Base-by-base conservation (phyloP, 441 rosid species). In the Dalechampia spathulata region DNA sequence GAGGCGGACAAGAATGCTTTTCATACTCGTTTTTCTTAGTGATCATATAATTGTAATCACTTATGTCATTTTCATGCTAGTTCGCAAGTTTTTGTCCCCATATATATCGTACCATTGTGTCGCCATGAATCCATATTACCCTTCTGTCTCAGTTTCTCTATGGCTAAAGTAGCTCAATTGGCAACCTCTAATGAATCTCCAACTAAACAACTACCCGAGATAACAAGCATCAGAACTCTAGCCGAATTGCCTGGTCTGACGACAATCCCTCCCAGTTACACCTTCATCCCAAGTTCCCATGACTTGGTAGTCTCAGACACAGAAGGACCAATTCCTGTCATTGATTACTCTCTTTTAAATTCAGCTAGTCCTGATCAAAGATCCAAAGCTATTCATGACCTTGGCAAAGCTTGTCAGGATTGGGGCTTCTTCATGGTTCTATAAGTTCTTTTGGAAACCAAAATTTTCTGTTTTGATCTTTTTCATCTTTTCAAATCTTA, bases 341-440 rank as follows among this genome's bases (percentile, higher is more conserved):
- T n/a, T 21, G 82, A 79, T 41, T 82, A 61, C 63, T 79, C 83
- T 25, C 65, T 76, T 6, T 74, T 81, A 17, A 41, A 53, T 58
- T 75, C 79, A 13, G 47, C 14, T 28, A 14, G 8, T 38, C 77
- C 65, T 4, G 47, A 51, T 13, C 67, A 76, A 49, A 69, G 73
- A 16, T 72, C 69, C 54, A 49, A 63, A 52, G 27, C 30, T 22
- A 22, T 81, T 58, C 74, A 46, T 1, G 64, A 72, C 3, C 75
- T 82, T 7, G 75, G 72, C 50, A 64, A 64, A 54, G 87, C 85
- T 46, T 82, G 87, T 25, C 69, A 61, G 25, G 79, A 78, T 6
- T 82, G 82, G 84, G 87, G 84, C 43, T 78, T 82, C 72, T 78
- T 82, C 72, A 75, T 64, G 82, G 84, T 78, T 65, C 13, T 7